A percentile compares a stretch with the other conserved stretches of the same genome.
phyloP scores from a whole-genome alignment of 441 rosid species.

The Corymbia calophylla region DNA sequence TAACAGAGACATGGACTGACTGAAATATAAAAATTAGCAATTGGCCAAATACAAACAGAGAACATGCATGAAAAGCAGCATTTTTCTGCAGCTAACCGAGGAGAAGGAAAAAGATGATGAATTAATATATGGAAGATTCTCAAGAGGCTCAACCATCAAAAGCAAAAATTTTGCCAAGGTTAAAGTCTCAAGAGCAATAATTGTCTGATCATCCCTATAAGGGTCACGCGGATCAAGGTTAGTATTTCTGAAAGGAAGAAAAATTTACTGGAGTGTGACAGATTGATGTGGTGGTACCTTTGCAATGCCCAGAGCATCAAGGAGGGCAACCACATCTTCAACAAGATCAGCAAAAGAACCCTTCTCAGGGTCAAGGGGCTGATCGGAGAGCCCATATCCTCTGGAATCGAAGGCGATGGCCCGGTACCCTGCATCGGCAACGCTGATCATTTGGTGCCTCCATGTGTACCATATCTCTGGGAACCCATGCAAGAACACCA shows the following conservation, averaged over 20 bases:
- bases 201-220: background rate
- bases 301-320: slow-evolving; percentile 1
- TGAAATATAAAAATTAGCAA: background rate
- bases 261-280: background rate
- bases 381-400: slow-evolving; percentile 8
- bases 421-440: background rate
- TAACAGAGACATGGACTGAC: background rate
- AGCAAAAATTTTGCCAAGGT: background rate
- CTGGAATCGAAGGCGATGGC: slow-evolving; percentile 9
- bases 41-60: background rate
- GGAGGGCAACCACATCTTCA: slow-evolving; percentile 4
- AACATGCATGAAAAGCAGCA: background rate
- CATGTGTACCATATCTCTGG: slow-evolving; percentile 13
- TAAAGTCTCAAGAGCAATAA: background rate
- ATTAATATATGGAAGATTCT: background rate
- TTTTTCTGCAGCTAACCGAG: background rate
- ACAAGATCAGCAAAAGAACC: background rate
- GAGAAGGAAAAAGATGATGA: background rate
- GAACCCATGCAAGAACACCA: slow-evolving; percentile 17
- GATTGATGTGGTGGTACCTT: background rate
- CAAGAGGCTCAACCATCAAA: background rate
- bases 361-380: slow-evolving; percentile 6
- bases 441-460: slow-evolving; percentile 12
- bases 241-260: background rate
- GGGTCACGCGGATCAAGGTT: background rate